phyloP scores from a whole-genome alignment of 2,329 filamentous ascomycete species.

The Tolypocladium amazonense region DNA sequence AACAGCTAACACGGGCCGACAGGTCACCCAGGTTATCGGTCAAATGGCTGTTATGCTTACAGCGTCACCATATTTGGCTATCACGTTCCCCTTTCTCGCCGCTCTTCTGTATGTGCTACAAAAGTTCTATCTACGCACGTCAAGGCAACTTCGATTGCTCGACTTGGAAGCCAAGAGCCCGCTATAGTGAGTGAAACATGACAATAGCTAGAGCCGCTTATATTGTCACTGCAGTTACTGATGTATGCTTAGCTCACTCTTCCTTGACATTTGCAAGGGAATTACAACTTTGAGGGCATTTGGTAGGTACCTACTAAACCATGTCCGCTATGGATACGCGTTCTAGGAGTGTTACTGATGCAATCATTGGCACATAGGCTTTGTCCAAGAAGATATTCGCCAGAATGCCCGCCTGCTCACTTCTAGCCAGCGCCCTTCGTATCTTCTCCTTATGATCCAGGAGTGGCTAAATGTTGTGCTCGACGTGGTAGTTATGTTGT shows the following conservation, averaged over 20 bases:
- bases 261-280: neutral
- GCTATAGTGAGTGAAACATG: neutral
- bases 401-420: neutral
- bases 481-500: neutral
- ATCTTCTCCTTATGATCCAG: neutral
- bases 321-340: neutral
- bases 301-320: neutral
- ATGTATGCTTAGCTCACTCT: neutral
- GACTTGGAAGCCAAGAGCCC: neutral
- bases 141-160: neutral
- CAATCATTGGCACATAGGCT: neutral
- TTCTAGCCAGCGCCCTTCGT: neutral
- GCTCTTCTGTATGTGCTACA: neutral
- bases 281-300: neutral
- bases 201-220: neutral
- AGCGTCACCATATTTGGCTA: neutral
- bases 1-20: neutral
- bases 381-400: neutral
- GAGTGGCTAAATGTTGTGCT: neutral
- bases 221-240: neutral
- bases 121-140: neutral
- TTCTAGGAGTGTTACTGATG: neutral
- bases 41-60: neutral
- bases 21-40: neutral
- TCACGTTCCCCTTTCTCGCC: neutral